Conservation (phyloP, 1,139 yeast genomes). For the Lodderomyces metapsilosis region DNA sequence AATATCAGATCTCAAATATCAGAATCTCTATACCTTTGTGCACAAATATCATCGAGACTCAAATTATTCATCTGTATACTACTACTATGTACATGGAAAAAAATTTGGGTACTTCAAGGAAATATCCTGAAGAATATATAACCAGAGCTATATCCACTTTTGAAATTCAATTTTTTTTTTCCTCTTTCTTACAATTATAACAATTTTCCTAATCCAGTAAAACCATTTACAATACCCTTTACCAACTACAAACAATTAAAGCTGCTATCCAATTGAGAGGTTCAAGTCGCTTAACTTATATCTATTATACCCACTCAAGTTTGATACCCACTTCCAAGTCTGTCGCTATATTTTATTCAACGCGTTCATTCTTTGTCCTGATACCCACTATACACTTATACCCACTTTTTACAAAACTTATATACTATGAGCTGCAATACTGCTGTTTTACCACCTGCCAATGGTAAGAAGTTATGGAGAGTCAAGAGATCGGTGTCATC, state of each 20-base stretch:
- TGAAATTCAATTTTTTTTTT: background rate
- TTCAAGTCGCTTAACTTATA: slow-evolving; percentile 1
- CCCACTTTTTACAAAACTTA: background rate
- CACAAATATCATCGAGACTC: background rate
- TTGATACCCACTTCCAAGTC: slow-evolving; percentile 3
- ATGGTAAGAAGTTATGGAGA: slow-evolving; percentile 51
- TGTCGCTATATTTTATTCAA: background rate
- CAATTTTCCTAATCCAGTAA: background rate
- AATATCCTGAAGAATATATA: slow-evolving; percentile 1
- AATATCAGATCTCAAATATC: too few relatives aligned
- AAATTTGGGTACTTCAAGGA: too few relatives aligned
- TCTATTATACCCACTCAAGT: background rate
- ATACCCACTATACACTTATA: background rate
- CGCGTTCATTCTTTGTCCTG: background rate
- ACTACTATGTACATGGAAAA: too few relatives aligned
- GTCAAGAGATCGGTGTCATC: slow-evolving; percentile 31
- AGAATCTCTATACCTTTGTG: too few relatives aligned
- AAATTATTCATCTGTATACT: too few relatives aligned
- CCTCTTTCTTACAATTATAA: background rate
- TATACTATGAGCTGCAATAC: background rate
- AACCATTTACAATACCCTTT: background rate
- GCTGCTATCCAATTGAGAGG: slow-evolving; percentile 1
- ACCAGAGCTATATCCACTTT: slow-evolving; percentile 2
- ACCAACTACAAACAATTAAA: background rate
- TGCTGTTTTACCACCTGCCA: slow-evolving; percentile 39